These are phyloP conservation scores for Calonectria henricotiae DNA, from an alignment of 2,329 filamentous ascomycete species.

Conservation along the genomic window DNA sequence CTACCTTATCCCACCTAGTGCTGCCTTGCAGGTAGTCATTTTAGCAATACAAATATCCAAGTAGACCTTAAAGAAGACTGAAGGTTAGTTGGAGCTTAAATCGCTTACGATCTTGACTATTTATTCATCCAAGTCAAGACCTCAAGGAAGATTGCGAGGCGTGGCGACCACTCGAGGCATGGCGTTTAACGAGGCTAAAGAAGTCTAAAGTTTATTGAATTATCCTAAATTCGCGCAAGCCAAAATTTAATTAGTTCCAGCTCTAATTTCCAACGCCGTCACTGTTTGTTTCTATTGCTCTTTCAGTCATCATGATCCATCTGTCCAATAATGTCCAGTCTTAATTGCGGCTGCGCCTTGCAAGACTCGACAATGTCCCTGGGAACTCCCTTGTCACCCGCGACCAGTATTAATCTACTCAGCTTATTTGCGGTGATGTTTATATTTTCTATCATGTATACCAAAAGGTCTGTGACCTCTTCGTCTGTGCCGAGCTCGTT, in stretches of 20 bases:
- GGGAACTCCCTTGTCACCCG: constrained; percentile 57
- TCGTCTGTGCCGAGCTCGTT: constrained; percentile 65
- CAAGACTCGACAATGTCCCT: constrained; percentile 57
- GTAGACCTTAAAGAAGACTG: too few species aligned
- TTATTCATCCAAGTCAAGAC: background rate
- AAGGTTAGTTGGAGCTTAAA: too few species aligned
- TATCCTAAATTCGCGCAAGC: constrained; percentile 3
- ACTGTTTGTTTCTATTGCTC: background rate
- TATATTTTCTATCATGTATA: constrained; percentile 60
- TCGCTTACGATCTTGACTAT: too few species aligned
- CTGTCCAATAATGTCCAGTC: constrained; percentile 56
- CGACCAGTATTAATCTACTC: constrained; percentile 59
- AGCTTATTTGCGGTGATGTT: constrained; percentile 59
- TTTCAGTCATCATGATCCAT: constrained; percentile 20
- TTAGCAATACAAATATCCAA: too few species aligned
- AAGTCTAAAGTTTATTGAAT: constrained; percentile 10
- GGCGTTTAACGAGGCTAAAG: background rate
- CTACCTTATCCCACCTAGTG: too few species aligned
- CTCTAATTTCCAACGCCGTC: constrained; percentile 8
- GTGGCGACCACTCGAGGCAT: background rate
- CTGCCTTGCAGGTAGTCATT: too few species aligned
- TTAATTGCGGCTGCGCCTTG: constrained; percentile 53
- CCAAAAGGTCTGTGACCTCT: constrained; percentile 64
- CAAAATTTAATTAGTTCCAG: background rate
- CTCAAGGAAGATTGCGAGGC: background rate